Conservation (phyloP, 2,329 filamentous ascomycete species). For the Fusarium concolor region DNA sequence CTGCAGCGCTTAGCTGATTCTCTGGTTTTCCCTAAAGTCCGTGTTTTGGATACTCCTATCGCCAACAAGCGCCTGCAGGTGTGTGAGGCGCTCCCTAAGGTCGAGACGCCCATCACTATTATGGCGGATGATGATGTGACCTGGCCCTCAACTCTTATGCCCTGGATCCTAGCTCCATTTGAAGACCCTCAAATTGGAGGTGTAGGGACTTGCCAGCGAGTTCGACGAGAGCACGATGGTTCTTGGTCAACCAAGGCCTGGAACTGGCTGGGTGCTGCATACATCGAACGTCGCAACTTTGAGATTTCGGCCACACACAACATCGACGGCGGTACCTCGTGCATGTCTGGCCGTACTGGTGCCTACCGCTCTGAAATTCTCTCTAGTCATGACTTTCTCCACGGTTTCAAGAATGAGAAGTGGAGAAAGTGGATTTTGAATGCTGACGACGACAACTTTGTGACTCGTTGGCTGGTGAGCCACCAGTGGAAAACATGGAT, state of each 20-base stretch:
- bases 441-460: constrained; percentile 98
- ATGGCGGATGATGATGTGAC: constrained; percentile 97
- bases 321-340: constrained; percentile 95
- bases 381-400: constrained; percentile 84
- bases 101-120: constrained; percentile 85
- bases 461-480: constrained; percentile 93
- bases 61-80: constrained; percentile 97
- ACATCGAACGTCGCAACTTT: constrained; percentile 94
- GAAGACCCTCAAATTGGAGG: constrained; percentile 86
- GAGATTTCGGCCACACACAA: constrained; percentile 96
- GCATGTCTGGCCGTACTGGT: constrained; percentile 93
- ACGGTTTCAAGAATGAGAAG: constrained; percentile 90
- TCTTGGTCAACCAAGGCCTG: constrained; percentile 74
- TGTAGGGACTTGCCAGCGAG: constrained; percentile 90
- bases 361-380: constrained; percentile 92
- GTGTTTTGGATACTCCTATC: constrained; percentile 81
- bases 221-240: constrained; percentile 74
- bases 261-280: constrained; percentile 92
- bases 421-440: constrained; percentile 92
- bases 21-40: constrained; percentile 70
- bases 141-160: constrained; percentile 86
- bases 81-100: constrained; percentile 87
- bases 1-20: constrained; percentile 75
- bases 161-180: constrained; percentile 93
- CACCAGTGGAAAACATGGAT: constrained; percentile 95